A percentile compares a stretch with the other conserved stretches of the same genome.
Evolutionary conservation across 2,329 filamentous ascomycete genomes (phyloP).

Genomic region (Tolypocladium capitatum): DNA sequence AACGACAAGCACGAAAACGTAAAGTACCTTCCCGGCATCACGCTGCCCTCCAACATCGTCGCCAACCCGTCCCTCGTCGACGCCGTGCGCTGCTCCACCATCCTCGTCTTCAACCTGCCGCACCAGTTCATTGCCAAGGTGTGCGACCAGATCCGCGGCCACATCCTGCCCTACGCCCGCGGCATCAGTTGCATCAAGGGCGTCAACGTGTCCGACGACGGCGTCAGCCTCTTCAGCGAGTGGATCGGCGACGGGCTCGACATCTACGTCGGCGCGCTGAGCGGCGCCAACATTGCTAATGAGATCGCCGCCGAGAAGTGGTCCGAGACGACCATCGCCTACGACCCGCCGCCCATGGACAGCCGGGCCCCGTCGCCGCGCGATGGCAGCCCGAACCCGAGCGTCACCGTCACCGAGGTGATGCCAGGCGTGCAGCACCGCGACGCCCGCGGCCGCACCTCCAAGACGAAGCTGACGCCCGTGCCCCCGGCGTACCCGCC

Average conservation of each 20-base stretch:
- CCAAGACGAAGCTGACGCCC: constrained; percentile 57
- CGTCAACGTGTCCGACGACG: constrained; percentile 78
- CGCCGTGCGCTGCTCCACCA: constrained; percentile 69
- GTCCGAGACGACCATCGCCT: constrained; percentile 93
- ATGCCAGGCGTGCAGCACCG: constrained; percentile 47
- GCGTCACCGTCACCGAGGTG: constrained; percentile 38
- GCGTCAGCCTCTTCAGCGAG: constrained; percentile 84
- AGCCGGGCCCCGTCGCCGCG: constrained; percentile 54
- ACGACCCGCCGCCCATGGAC: constrained; percentile 83
- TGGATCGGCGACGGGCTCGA: constrained; percentile 81
- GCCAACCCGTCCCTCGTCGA: constrained; percentile 73
- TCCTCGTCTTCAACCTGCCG: constrained; percentile 91
- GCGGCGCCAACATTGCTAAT: constrained; percentile 88
- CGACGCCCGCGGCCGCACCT: constrained; percentile 53
- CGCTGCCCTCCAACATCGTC: constrained; percentile 68
- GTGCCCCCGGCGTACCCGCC: constrained; percentile 74
- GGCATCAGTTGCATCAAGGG: constrained; percentile 98
- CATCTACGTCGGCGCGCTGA: constrained; percentile 94
- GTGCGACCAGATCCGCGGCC: constrained; percentile 71
- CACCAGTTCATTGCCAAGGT: constrained; percentile 90
- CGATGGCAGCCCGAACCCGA: constrained; percentile 32
- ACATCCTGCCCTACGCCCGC: constrained; percentile 82
- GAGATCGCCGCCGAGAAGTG: constrained; percentile 95
- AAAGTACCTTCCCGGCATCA: constrained; percentile 90
- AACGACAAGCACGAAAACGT: constrained; percentile 91